Conservation (phyloP, 164 flowering plant genomes). For the Amborella trichopoda region DNA sequence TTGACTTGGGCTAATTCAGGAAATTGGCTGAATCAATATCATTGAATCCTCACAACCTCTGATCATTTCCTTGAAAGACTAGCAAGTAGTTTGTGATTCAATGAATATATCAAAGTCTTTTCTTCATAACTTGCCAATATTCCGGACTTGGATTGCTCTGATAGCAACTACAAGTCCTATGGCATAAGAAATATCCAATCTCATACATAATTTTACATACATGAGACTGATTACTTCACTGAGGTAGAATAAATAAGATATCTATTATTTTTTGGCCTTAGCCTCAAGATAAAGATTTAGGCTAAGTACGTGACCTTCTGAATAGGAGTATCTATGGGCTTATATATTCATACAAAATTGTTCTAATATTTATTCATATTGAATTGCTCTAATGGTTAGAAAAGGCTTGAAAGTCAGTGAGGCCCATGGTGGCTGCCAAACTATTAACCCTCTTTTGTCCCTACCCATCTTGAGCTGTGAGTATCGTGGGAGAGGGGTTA, state of each 20-base stretch:
- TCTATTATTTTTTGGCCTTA: not conserved
- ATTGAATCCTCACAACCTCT: not conserved
- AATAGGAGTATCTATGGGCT: constrained; percentile 1
- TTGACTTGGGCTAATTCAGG: constrained; percentile 3
- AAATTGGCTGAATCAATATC: not conserved
- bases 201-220: not conserved
- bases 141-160: not conserved
- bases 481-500: no score
- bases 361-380: not conserved
- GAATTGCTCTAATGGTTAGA: no score
- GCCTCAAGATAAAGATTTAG: not conserved
- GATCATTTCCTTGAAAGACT: not conserved
- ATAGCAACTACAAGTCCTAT: not conserved
- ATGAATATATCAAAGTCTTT: not conserved
- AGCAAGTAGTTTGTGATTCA: not conserved
- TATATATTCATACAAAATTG: not conserved
- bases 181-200: not conserved
- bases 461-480: no score
- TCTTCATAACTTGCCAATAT: not conserved
- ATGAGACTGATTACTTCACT: not conserved
- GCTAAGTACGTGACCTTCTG: not conserved
- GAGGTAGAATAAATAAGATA: not conserved
- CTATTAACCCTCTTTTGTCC: no score
- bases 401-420: no score
- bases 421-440: no score